Conservation (phyloP, 2,329 filamentous ascomycete genomes). For the Penicillium rolfsii region DNA sequence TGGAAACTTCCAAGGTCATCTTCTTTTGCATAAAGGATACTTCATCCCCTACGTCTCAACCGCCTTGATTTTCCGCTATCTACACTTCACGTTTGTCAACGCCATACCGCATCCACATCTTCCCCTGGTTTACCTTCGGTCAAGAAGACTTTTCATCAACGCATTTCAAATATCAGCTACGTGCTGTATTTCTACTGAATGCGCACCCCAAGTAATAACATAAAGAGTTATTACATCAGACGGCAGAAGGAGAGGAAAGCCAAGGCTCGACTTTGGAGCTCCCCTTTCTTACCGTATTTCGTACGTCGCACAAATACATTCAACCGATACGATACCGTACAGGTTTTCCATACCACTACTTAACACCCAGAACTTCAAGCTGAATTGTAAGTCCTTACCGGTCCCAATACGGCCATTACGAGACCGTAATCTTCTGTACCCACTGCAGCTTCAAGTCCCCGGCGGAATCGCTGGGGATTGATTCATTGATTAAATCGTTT, state of each 20-base stretch:
- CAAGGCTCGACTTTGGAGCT: neutral
- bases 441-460: constrained; percentile 32
- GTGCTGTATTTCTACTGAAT: neutral
- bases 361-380: neutral
- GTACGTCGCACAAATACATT: neutral
- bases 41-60: neutral
- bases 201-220: neutral
- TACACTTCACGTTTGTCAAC: neutral
- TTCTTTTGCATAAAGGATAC: neutral
- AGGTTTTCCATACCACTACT: neutral
- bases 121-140: neutral
- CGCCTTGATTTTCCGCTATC: neutral
- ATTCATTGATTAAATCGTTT: constrained; percentile 34
- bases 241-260: neutral
- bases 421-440: constrained; percentile 17
- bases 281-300: constrained; percentile 1
- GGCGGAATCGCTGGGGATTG: constrained; percentile 26
- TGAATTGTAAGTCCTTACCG: neutral
- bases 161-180: neutral
- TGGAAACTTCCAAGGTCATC: neutral
- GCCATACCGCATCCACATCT: neutral
- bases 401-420: neutral
- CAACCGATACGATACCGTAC: constrained; percentile 10
- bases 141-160: neutral
- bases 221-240: neutral